phyloP scores from a whole-genome alignment of 306 rosid species.

The Prinsepia uniflora region DNA sequence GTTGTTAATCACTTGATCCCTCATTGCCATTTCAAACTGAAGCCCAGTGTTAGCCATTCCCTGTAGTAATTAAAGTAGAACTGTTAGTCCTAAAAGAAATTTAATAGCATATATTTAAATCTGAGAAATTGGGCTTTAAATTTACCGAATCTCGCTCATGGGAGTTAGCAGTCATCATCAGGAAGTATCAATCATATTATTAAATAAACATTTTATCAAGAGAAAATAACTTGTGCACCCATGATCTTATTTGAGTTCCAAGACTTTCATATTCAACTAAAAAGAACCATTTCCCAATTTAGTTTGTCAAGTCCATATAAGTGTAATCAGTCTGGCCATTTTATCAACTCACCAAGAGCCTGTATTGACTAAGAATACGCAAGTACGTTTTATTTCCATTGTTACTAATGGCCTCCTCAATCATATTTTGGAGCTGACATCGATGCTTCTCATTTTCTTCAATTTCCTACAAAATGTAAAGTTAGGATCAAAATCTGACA shows the following conservation, averaged over 20 bases:
- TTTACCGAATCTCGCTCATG: not conserved
- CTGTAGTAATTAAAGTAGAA: slow-evolving; percentile 21
- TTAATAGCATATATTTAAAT: not conserved
- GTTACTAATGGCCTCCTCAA: slow-evolving; percentile 53
- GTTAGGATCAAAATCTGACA: slow-evolving; percentile 11
- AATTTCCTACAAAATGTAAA: slow-evolving; percentile 42
- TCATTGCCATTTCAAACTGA: slow-evolving; percentile 64
- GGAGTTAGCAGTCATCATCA: not conserved
- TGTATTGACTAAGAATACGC: slow-evolving; percentile 56
- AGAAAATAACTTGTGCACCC: not conserved
- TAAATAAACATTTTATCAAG: not conserved
- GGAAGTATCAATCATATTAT: not conserved
- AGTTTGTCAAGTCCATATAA: not conserved
- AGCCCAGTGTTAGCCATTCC: slow-evolving; percentile 63
- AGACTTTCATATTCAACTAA: slow-evolving; percentile 2
- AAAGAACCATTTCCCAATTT: not conserved
- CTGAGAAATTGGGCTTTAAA: not conserved
- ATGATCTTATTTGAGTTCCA: slow-evolving; percentile 13
- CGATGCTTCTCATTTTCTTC: slow-evolving; percentile 58
- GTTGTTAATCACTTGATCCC: slow-evolving; percentile 59
- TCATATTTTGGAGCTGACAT: slow-evolving; percentile 52
- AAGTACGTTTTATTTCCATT: slow-evolving; percentile 57
- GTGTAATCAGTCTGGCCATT: not conserved
- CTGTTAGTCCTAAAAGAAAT: slow-evolving; percentile 3
- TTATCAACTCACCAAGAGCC: slow-evolving; percentile 50